These are phyloP conservation scores for Entrophospora sp. DNA, from an alignment of 192 early-diverging fungal species.

Conservation along the genomic window DNA sequence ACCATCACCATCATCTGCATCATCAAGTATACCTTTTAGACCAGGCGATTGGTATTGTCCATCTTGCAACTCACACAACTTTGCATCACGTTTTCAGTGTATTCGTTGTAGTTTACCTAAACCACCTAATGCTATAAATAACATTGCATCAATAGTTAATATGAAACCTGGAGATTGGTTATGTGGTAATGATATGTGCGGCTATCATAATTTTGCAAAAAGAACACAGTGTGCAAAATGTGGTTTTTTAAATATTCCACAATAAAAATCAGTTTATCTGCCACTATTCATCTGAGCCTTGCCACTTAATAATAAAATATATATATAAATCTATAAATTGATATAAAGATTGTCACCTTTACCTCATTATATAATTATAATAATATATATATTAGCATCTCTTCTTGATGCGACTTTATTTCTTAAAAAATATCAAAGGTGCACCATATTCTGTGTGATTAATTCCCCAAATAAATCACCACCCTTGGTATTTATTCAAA, in stretches of 20 bases:
- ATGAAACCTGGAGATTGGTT: constrained; percentile 47
- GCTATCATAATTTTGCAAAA: constrained; percentile 46
- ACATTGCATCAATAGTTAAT: not conserved
- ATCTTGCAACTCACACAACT: constrained; percentile 57
- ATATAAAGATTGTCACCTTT: no score
- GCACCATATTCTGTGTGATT: no score
- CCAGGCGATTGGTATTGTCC: constrained; percentile 65
- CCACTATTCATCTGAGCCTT: no score
- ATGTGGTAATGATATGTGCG: constrained; percentile 35
- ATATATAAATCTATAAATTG: no score
- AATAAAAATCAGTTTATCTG: no score
- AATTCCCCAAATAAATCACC: no score
- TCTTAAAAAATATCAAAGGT: no score
- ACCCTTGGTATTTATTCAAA: no score
- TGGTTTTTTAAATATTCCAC: constrained; percentile 18
- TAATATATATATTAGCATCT: no score
- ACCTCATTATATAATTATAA: no score
- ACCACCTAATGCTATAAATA: constrained; percentile 22
- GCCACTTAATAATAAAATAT: no score
- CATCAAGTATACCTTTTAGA: constrained; percentile 40
- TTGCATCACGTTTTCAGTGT: constrained; percentile 57
- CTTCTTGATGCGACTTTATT: no score
- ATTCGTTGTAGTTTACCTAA: constrained; percentile 44
- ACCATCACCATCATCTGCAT: constrained; percentile 25
- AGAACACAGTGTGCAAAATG: constrained; percentile 38